phyloP scores from a whole-genome alignment of 306 rosid genomes.

The Cercis canadensis region DNA sequence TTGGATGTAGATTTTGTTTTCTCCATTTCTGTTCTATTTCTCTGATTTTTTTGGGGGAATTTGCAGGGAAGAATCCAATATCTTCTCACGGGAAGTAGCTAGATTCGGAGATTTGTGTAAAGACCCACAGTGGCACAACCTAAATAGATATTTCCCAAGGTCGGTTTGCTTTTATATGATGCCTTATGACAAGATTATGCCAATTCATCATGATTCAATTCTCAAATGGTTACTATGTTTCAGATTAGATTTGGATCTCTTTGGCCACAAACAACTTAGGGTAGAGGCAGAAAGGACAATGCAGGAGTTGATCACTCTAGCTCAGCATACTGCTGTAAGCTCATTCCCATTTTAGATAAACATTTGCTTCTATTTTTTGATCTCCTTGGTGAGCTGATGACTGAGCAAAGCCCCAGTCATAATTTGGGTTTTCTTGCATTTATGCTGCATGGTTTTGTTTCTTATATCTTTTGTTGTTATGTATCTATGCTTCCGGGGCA shows the following conservation, averaged over 20 bases:
- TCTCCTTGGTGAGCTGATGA: conserved; percentile 30
- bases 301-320: conserved; percentile 70
- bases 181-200: conserved; percentile 18
- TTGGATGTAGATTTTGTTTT: conserved; percentile 4
- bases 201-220: conserved; percentile 31
- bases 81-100: conserved; percentile 73
- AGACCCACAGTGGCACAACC: conserved; percentile 91
- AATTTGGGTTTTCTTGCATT: conserved; percentile 32
- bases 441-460: conserved; percentile 32
- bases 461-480: conserved; percentile 2
- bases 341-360: conserved; percentile 33
- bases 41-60: conserved; percentile 31
- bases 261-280: conserved; percentile 47
- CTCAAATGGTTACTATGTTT: conserved; percentile 38
- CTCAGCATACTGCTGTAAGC: conserved; percentile 84
- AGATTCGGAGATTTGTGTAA: conserved; percentile 92
- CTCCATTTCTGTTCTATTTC: conserved; percentile 7
- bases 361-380: background rate
- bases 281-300: conserved; percentile 68
- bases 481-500: conserved; percentile 4
- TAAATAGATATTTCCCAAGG: conserved; percentile 77
- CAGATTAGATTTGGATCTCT: conserved; percentile 73
- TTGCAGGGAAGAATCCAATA: conserved; percentile 75
- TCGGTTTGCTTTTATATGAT: conserved; percentile 36
- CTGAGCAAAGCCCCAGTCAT: conserved; percentile 30